Evolutionary conservation across 768 basidiomycete genomes (phyloP).

Genomic region (Rhodotorula babjevae): DNA sequence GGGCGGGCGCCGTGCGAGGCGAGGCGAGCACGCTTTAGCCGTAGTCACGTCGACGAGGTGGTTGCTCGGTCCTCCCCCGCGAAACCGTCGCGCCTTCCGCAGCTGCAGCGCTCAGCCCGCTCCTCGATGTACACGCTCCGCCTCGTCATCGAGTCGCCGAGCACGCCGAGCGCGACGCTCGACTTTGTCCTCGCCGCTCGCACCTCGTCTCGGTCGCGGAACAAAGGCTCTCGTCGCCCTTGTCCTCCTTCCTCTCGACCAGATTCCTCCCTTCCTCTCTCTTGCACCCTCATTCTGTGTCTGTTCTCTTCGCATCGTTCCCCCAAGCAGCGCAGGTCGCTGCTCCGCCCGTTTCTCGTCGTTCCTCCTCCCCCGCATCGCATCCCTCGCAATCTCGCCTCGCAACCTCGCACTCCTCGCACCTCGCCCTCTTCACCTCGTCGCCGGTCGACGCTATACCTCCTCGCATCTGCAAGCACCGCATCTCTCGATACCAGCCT

Average conservation of each 20-base stretch:
- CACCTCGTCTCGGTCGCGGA: no score
- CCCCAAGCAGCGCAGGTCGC: not conserved
- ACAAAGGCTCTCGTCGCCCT: not conserved
- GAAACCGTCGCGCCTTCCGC: no score
- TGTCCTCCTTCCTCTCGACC: not conserved
- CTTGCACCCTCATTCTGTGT: not conserved
- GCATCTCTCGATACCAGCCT: not conserved
- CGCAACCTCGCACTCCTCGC: not conserved
- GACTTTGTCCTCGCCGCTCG: constrained; percentile 3
- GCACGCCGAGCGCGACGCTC: not conserved
- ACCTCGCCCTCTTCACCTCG: not conserved
- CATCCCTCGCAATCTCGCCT: not conserved
- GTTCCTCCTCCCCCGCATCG: not conserved
- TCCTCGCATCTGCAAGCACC: not conserved
- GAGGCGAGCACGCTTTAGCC: no score
- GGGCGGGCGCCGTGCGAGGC: no score
- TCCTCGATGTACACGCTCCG: no score
- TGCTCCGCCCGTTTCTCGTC: not conserved
- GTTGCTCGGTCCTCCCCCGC: no score
- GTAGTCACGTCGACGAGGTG: no score
- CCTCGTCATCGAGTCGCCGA: no score
- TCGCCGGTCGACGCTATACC: not conserved
- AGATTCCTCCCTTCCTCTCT: not conserved
- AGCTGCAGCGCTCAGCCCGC: no score
- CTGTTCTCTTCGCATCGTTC: not conserved